These are phyloP conservation scores for Vinca minor DNA, from an alignment of 257 asterid species.

Conservation along the genomic window DNA sequence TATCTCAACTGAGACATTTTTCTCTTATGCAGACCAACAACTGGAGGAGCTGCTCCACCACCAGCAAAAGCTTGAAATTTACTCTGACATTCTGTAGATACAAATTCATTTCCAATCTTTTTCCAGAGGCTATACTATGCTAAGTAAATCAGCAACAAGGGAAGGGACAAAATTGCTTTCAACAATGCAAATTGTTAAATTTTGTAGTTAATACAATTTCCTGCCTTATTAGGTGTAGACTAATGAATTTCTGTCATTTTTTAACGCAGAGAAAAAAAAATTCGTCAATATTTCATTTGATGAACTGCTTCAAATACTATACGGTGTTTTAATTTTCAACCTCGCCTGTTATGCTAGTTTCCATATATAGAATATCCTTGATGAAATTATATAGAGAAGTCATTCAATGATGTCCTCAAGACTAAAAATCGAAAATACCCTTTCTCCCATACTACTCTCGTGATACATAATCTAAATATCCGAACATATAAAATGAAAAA, in stretches of 20 bases:
- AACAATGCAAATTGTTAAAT: not conserved
- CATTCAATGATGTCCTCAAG: not conserved
- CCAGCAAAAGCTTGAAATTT: slow-evolving; percentile 13
- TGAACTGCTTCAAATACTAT: not conserved
- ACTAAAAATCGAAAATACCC: too few species aligned
- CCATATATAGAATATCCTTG: not conserved
- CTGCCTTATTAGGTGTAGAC: not conserved
- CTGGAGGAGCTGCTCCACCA: slow-evolving; percentile 56
- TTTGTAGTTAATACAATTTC: not conserved
- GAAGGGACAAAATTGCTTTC: not conserved
- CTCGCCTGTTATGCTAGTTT: not conserved
- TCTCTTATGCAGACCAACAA: slow-evolving; percentile 57
- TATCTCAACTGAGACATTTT: slow-evolving; percentile 3
- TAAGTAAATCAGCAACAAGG: not conserved
- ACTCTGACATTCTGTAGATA: not conserved
- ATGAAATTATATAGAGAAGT: not conserved
- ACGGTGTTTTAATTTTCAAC: not conserved
- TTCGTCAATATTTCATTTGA: not conserved
- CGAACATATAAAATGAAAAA: too few species aligned
- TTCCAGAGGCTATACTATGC: not conserved
- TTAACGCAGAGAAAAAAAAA: not conserved
- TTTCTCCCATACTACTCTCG: too few species aligned
- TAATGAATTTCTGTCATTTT: not conserved
- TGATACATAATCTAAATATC: too few species aligned
- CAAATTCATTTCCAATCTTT: not conserved